A percentile compares a stretch with the other conserved stretches of the same genome.
Conservation (phyloP, 257 asterid genomes). For the Eucommia ulmoides region DNA sequence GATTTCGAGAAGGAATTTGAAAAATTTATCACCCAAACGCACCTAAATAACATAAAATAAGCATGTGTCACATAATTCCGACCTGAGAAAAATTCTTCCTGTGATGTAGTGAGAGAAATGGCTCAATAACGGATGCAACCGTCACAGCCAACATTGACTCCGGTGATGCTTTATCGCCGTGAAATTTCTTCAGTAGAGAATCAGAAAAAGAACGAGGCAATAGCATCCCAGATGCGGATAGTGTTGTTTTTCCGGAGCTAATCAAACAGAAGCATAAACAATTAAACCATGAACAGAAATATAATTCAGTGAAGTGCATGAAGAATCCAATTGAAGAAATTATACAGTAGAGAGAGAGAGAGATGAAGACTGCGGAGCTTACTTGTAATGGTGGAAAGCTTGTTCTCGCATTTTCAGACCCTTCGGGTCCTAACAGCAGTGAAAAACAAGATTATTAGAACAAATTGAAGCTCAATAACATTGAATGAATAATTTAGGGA, state of each 20-base stretch:
- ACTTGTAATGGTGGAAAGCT: constrained; percentile 89
- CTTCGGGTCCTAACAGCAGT: constrained; percentile 69
- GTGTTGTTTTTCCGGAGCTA: constrained; percentile 85
- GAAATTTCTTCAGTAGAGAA: constrained; percentile 15
- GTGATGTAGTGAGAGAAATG: constrained; percentile 39
- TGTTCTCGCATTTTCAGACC: constrained; percentile 89
- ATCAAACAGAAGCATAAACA: background rate
- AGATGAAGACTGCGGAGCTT: constrained; percentile 9
- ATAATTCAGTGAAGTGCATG: background rate
- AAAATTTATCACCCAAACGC: constrained; percentile 6
- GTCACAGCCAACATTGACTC: constrained; percentile 44
- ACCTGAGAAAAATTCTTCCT: constrained; percentile 39
- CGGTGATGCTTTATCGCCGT: constrained; percentile 15
- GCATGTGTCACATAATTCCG: constrained; percentile 8
- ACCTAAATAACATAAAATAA: background rate
- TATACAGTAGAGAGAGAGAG: background rate
- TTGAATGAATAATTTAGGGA: background rate
- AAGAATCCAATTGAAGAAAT: background rate
- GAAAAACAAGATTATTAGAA: constrained; percentile 1
- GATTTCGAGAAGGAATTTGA: background rate
- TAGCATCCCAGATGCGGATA: constrained; percentile 90
- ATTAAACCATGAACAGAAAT: background rate
- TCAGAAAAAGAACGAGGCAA: constrained; percentile 35
- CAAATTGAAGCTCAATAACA: background rate
- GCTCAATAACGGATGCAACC: constrained; percentile 86